These are phyloP conservation scores for Neopestalotiopsis sp. DNA, from an alignment of 2,329 filamentous ascomycete species.

Conservation along the genomic window DNA sequence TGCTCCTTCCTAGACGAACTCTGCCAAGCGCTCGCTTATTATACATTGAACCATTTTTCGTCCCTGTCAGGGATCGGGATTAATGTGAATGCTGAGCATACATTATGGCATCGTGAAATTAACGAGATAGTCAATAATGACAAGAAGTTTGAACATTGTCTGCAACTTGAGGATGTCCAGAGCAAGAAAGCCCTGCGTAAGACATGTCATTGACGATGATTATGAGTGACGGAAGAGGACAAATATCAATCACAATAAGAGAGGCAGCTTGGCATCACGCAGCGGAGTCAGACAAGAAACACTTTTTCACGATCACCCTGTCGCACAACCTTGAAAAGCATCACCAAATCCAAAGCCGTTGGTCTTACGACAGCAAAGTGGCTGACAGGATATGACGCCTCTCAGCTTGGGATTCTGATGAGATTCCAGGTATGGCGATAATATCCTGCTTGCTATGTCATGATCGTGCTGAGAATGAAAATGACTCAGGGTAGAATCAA, in stretches of 20 bases:
- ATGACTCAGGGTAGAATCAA: not conserved
- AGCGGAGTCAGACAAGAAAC: not conserved
- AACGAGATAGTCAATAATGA: too few relatives aligned
- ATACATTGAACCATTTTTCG: not conserved
- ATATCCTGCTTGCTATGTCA: not conserved
- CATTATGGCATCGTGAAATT: too few relatives aligned
- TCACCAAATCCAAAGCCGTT: not conserved
- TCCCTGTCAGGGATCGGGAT: not conserved
- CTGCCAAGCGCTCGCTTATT: not conserved
- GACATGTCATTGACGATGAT: too few relatives aligned
- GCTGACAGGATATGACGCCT: constrained; percentile 9
- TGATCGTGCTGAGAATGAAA: not conserved
- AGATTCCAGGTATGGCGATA: not conserved
- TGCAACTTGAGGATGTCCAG: too few relatives aligned
- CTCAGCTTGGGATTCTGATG: not conserved
- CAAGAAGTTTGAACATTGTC: too few relatives aligned
- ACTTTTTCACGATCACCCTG: not conserved
- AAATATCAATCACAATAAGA: too few relatives aligned
- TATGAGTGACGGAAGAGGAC: too few relatives aligned
- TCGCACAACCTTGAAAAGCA: not conserved
- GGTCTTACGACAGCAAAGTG: constrained; percentile 6
- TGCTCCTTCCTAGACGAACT: not conserved
- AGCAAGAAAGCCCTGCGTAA: too few relatives aligned
- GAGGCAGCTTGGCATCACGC: not conserved
- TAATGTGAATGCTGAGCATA: too few relatives aligned